Evolutionary conservation across 768 basidiomycete species (phyloP).

Genomic region (Lyophyllum atratum): DNA sequence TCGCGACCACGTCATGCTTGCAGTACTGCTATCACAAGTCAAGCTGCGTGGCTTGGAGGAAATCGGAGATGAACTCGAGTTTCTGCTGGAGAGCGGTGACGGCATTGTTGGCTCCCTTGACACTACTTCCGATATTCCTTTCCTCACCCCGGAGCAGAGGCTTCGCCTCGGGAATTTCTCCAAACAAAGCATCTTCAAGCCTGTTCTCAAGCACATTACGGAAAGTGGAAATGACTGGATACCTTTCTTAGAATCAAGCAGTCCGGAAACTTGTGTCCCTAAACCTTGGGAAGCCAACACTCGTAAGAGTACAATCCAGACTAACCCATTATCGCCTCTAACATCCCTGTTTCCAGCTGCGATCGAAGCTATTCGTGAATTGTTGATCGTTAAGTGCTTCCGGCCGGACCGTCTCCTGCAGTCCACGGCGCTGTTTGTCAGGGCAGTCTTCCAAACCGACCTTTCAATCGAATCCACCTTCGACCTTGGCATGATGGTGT

Average conservation of each 20-base stretch:
- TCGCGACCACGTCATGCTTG: constrained; percentile 88
- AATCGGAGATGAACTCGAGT: constrained; percentile 83
- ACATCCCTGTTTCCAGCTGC: constrained; percentile 48
- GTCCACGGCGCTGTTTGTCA: constrained; percentile 75
- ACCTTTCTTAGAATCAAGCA: constrained; percentile 64
- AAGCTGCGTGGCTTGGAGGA: constrained; percentile 81
- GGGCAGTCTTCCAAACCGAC: constrained; percentile 76
- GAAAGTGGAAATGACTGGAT: constrained; percentile 71
- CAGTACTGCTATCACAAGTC: constrained; percentile 87
- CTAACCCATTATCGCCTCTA: not conserved
- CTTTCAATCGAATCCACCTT: constrained; percentile 73
- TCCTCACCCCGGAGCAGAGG: constrained; percentile 69
- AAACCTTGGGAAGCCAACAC: constrained; percentile 76
- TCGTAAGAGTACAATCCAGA: constrained; percentile 53
- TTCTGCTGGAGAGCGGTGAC: constrained; percentile 88
- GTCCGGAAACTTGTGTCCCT: constrained; percentile 74
- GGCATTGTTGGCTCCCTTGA: constrained; percentile 44
- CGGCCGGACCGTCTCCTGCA: constrained; percentile 91
- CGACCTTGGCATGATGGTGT: constrained; percentile 77
- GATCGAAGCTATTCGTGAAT: constrained; percentile 70
- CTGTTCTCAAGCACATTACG: constrained; percentile 62
- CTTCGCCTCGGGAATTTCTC: constrained; percentile 71
- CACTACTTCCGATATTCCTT: constrained; percentile 38
- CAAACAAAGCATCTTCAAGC: constrained; percentile 75
- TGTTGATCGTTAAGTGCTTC: constrained; percentile 86